phyloP scores from a whole-genome alignment of 2,329 filamentous ascomycete species.

The Aspergillus flavus region DNA sequence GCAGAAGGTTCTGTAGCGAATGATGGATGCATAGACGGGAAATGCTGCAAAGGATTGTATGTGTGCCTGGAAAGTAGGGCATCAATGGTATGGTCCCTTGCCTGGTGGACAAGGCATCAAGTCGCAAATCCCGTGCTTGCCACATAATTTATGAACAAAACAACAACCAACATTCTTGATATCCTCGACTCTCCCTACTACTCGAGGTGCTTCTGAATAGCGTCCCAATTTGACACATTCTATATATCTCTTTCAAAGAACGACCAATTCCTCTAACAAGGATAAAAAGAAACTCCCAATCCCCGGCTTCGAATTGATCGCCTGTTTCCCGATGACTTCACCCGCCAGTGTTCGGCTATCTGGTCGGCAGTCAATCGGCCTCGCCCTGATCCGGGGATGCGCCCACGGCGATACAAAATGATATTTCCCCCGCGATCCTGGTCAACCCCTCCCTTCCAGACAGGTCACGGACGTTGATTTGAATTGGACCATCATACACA shows the following conservation, averaged over 20 bases:
- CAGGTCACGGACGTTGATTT: neutral
- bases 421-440: neutral
- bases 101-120: neutral
- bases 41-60: neutral
- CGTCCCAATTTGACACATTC: neutral
- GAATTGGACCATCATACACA: neutral
- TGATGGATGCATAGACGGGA: no score
- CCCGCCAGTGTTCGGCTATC: conserved; percentile 5
- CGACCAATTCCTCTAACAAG: neutral
- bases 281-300: neutral
- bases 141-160: no score
- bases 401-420: neutral
- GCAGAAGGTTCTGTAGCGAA: no score
- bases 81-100: no score
- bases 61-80: neutral
- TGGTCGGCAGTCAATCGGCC: conserved; percentile 10
- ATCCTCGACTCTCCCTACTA: neutral
- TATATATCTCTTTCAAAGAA: neutral
- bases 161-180: neutral
- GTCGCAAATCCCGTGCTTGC: neutral
- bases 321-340: conserved; percentile 7
- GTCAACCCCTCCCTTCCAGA: neutral
- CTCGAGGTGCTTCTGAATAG: neutral
- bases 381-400: conserved; percentile 3
- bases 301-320: neutral